Percentiles rank a stretch among this genome's conserved stretches.
Conservation (phyloP, 768 basidiomycete genomes). For the Tylopilus intermedius region DNA sequence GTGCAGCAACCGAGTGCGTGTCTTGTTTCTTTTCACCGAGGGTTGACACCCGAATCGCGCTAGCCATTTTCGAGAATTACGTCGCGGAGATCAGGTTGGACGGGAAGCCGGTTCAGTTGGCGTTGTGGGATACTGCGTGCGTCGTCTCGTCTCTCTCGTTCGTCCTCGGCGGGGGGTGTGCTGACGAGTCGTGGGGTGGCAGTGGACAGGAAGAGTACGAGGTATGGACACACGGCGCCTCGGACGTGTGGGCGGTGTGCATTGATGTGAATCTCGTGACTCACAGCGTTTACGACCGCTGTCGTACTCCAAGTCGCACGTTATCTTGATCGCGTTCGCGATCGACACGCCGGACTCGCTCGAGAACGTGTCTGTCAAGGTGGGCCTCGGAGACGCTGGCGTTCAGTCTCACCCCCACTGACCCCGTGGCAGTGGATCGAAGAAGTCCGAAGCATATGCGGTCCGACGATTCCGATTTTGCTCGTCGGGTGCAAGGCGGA, state of each 20-base stretch:
- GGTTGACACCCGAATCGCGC: background rate
- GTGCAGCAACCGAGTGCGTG: conserved; percentile 41
- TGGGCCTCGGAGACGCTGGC: conserved; percentile 23
- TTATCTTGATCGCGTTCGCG: conserved; percentile 95
- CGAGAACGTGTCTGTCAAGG: conserved; percentile 93
- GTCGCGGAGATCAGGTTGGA: conserved; percentile 97
- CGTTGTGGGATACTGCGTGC: conserved; percentile 98
- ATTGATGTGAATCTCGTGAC: background rate
- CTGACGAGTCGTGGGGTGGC: background rate
- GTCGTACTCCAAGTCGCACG: conserved; percentile 97
- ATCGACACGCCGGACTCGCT: conserved; percentile 95
- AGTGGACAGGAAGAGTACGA: conserved; percentile 99
- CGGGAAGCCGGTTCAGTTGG: conserved; percentile 94
- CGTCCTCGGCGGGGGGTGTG: too few relatives aligned
- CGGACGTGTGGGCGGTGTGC: too few relatives aligned
- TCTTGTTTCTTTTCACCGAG: background rate
- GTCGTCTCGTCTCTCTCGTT: conserved; percentile 29
- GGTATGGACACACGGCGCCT: conserved; percentile 34
- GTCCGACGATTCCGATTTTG: conserved; percentile 84
- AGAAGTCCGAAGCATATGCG: conserved; percentile 96
- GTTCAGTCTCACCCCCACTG: background rate
- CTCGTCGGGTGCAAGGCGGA: conserved; percentile 97
- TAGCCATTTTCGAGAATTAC: conserved; percentile 95
- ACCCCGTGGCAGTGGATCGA: conserved; percentile 80
- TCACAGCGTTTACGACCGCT: conserved; percentile 86